A percentile compares a stretch with the other conserved stretches of the same genome.
These are phyloP conservation scores for Fusarium torulosum DNA, from an alignment of 2,329 filamentous ascomycete species.

Conservation along the genomic window DNA sequence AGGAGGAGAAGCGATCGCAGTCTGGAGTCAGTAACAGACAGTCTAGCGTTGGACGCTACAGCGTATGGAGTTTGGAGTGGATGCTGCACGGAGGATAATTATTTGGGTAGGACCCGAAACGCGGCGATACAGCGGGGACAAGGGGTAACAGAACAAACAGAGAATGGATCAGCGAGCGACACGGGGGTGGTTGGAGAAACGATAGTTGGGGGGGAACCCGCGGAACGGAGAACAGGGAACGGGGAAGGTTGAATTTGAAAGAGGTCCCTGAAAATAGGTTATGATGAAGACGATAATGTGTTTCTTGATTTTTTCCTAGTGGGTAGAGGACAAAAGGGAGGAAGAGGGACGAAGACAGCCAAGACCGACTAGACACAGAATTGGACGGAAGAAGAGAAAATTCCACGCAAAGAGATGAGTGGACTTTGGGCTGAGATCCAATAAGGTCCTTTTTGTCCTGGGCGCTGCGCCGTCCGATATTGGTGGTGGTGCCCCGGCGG, in stretches of 20 bases:
- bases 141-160: conserved; percentile 25
- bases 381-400: conserved; percentile 23
- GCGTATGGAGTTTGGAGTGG: conserved; percentile 20
- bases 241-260: conserved; percentile 22
- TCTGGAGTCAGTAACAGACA: conserved; percentile 29
- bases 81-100: conserved; percentile 39
- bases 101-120: conserved; percentile 42
- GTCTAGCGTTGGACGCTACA: conserved; percentile 22
- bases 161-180: conserved; percentile 43
- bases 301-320: conserved; percentile 1
- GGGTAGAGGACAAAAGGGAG: conserved; percentile 23
- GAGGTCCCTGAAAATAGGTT: conserved; percentile 26
- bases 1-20: conserved; percentile 30
- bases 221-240: background rate
- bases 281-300: conserved; percentile 15
- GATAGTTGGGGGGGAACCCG: conserved; percentile 18
- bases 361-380: conserved; percentile 34
- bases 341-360: conserved; percentile 19
- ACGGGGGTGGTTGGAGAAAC: conserved; percentile 38
- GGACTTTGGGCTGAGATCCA: conserved; percentile 30
- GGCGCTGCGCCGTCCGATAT: conserved; percentile 39
- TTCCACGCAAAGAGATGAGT: conserved; percentile 37
- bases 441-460: conserved; percentile 23
- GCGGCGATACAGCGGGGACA: conserved; percentile 37
- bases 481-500: conserved; percentile 24